Conservation (phyloP, 495 filamentous ascomycete genomes). For the Xylaria flabelliformis region DNA sequence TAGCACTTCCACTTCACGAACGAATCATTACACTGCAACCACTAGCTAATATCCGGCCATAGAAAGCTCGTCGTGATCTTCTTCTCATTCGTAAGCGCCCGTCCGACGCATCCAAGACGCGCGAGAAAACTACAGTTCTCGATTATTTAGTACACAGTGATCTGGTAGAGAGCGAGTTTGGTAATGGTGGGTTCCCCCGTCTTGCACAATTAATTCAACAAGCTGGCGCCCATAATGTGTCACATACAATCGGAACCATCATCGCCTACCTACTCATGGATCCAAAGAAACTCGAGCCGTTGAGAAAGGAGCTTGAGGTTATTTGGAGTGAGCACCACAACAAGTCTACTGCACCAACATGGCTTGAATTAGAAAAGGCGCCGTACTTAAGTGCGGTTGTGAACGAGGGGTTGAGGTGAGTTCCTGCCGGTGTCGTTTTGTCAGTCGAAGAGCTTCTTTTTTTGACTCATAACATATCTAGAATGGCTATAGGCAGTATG, state of each 20-base stretch:
- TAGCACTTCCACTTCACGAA: not conserved
- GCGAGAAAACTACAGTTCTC: conserved; percentile 11
- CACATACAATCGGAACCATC: conserved; percentile 13
- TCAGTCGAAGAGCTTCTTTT: not conserved
- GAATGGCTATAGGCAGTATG: conserved; percentile 32
- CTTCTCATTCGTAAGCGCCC: conserved; percentile 13
- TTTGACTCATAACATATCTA: not conserved
- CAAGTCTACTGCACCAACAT: conserved; percentile 1
- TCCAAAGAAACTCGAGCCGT: conserved; percentile 7
- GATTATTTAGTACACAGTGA: conserved; percentile 3
- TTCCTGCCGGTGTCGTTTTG: not conserved
- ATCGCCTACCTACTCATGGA: conserved; percentile 6
- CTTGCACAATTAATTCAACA: conserved; percentile 15
- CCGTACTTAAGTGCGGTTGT: conserved; percentile 51
- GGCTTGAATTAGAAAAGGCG: conserved; percentile 51
- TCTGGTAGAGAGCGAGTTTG: conserved; percentile 12
- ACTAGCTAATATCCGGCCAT: not conserved
- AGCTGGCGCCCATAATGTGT: conserved; percentile 5
- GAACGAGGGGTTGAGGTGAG: conserved; percentile 40
- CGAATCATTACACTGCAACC: not conserved
- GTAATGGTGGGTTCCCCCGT: conserved; percentile 7
- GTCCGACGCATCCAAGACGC: not conserved
- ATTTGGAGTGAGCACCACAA: conserved; percentile 7
- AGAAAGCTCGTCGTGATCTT: conserved; percentile 7
- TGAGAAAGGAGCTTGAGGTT: not conserved